These are phyloP conservation scores for Ophiostoma triangulosporum DNA, from an alignment of 2,329 filamentous ascomycete species.

Conservation along the genomic window DNA sequence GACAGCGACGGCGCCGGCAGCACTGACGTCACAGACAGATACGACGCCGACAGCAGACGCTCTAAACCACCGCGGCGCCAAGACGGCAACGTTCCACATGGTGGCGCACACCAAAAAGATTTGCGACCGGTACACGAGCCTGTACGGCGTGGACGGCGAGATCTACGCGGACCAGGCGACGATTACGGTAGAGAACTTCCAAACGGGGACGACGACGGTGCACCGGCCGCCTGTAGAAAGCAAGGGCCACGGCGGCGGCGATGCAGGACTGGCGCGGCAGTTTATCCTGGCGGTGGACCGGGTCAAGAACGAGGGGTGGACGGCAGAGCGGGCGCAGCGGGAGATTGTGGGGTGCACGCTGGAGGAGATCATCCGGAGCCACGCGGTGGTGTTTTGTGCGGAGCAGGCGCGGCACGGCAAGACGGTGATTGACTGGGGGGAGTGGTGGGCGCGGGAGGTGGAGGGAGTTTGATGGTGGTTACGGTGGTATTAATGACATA, in stretches of 20 bases:
- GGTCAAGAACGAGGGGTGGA: conserved; percentile 58
- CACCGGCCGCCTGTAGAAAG: conserved; percentile 47
- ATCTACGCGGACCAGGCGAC: conserved; percentile 68
- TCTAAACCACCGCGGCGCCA: conserved; percentile 44
- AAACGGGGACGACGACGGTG: conserved; percentile 37
- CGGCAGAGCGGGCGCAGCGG: conserved; percentile 57
- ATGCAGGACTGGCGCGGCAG: conserved; percentile 64
- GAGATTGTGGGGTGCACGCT: conserved; percentile 68
- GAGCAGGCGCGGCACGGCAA: conserved; percentile 65
- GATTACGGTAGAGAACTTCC: conserved; percentile 66
- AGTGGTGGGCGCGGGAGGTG: conserved; percentile 58
- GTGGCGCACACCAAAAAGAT: conserved; percentile 77
- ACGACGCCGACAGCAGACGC: conserved; percentile 13
- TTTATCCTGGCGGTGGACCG: conserved; percentile 72
- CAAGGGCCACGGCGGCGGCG: conserved; percentile 60
- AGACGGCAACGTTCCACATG: conserved; percentile 89
- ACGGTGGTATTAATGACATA: too few relatives aligned
- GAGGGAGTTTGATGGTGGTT: conserved; percentile 11
- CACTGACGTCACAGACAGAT: not conserved
- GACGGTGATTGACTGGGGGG: conserved; percentile 58
- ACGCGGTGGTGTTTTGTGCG: conserved; percentile 86
- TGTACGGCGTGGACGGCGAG: conserved; percentile 81
- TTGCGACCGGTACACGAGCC: conserved; percentile 69
- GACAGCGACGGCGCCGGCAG: not conserved
- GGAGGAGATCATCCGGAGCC: conserved; percentile 78